These are phyloP conservation scores for Didymella keratinophila DNA, from an alignment of 2,329 filamentous ascomycete genomes.

Conservation along the genomic window DNA sequence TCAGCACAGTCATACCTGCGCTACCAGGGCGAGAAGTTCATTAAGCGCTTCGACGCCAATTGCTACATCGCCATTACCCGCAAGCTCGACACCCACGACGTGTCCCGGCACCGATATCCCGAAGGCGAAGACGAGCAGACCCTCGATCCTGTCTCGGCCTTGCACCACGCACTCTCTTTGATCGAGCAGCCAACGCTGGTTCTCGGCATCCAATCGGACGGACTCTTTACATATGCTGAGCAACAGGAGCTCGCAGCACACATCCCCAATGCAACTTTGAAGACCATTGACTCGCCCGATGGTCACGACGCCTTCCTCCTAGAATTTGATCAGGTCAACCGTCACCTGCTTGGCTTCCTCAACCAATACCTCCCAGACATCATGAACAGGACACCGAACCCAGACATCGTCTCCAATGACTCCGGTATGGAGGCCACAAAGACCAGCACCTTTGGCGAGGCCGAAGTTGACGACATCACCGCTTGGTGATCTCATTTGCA, in stretches of 20 bases:
- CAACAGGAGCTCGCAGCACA: slow-evolving; percentile 88
- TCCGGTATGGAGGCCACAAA: slow-evolving; percentile 71
- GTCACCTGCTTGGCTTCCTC: slow-evolving; percentile 83
- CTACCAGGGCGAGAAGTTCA: slow-evolving; percentile 96
- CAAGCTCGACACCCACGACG: slow-evolving; percentile 96
- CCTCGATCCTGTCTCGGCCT: slow-evolving; percentile 62
- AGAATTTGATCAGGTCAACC: slow-evolving; percentile 97
- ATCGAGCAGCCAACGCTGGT: slow-evolving; percentile 92
- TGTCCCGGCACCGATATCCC: slow-evolving; percentile 75
- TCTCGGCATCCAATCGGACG: slow-evolving; percentile 93
- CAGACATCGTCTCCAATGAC: slow-evolving; percentile 51
- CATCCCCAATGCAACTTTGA: slow-evolving; percentile 78
- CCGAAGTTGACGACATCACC: slow-evolving; percentile 94
- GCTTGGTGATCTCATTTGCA: slow-evolving; percentile 71
- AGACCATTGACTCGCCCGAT: slow-evolving; percentile 91
- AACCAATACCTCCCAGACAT: slow-evolving; percentile 85
- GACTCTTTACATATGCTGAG: slow-evolving; percentile 95
- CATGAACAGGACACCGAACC: slow-evolving; percentile 66
- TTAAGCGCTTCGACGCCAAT: slow-evolving; percentile 95
- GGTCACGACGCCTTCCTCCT: slow-evolving; percentile 96
- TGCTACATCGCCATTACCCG: slow-evolving; percentile 99
- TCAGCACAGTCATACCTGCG: slow-evolving; percentile 97
- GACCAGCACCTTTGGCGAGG: slow-evolving; percentile 92
- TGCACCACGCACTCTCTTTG: slow-evolving; percentile 74
- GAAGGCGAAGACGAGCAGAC: slow-evolving; percentile 39